Percentiles rank a stretch among this genome's conserved stretches.
phyloP scores from a whole-genome alignment of 169 alveolate genomes.

The Plasmodium vinckei region DNA sequence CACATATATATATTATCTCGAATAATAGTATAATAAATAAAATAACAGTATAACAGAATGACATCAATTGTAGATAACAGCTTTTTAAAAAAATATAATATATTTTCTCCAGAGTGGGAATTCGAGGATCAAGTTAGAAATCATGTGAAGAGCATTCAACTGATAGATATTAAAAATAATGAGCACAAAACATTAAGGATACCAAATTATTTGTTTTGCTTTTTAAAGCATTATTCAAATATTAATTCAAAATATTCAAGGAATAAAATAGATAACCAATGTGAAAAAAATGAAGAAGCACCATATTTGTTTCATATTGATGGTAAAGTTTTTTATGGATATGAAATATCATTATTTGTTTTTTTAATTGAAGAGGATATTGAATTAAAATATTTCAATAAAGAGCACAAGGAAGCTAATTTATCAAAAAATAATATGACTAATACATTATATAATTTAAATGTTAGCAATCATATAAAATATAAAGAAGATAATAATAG shows the following conservation, averaged over 20 bases:
- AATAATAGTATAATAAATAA: background rate
- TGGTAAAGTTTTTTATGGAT: constrained; percentile 44
- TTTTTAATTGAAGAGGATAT: constrained; percentile 38
- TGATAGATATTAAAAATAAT: constrained; percentile 29
- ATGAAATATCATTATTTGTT: constrained; percentile 28
- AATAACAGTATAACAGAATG: background rate
- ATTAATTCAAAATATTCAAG: constrained; percentile 20
- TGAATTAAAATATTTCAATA: constrained; percentile 4
- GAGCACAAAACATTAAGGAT: constrained; percentile 9
- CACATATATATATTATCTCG: background rate
- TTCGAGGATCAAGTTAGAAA: background rate
- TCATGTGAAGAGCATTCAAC: constrained; percentile 12
- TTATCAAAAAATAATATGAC: no score
- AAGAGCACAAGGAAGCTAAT: no score
- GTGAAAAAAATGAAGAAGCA: no score
- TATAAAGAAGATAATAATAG: constrained; percentile 1
- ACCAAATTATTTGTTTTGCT: constrained; percentile 24
- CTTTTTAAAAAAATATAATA: background rate
- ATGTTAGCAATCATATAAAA: background rate
- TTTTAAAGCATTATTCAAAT: constrained; percentile 37
- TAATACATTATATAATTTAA: background rate
- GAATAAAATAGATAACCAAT: background rate
- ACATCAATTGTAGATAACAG: background rate
- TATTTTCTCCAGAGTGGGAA: background rate
- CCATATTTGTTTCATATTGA: constrained; percentile 39